Percentiles rank a stretch among this genome's conserved stretches.
These are phyloP conservation scores for Leishmania tropica DNA, from an alignment of 208 protist genomes.

Conservation along the genomic window DNA sequence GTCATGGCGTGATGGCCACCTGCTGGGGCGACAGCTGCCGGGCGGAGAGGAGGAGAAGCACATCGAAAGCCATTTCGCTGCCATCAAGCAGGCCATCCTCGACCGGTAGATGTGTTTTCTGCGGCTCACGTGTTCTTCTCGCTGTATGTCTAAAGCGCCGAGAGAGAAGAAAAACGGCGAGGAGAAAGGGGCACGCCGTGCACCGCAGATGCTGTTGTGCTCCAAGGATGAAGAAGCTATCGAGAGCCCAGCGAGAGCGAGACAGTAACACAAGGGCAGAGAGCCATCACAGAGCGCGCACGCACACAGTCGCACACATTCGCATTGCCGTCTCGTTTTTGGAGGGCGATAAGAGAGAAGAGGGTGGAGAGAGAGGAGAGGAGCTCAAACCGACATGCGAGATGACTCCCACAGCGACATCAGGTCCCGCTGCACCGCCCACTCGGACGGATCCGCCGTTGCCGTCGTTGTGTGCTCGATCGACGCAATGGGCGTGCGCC, in stretches of 20 bases:
- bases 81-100: not conserved
- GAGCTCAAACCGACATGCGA: not conserved
- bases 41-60: not conserved
- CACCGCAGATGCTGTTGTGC: not conserved
- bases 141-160: not conserved
- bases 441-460: conserved; percentile 12
- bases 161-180: not conserved
- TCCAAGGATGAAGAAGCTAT: not conserved
- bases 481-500: not conserved
- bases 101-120: not conserved
- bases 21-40: not conserved
- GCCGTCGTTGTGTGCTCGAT: conserved; percentile 3
- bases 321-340: not conserved
- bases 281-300: not conserved
- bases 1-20: not conserved
- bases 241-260: not conserved
- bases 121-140: not conserved
- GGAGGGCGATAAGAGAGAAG: not conserved
- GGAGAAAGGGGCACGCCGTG: not conserved
- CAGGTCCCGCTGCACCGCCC: conserved; percentile 35
- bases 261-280: not conserved
- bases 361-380: not conserved
- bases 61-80: not conserved
- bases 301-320: not conserved
- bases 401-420: conserved; percentile 33